Evolutionary conservation across 257 asterid species (phyloP).

Genomic region (Perilla frutescens): DNA sequence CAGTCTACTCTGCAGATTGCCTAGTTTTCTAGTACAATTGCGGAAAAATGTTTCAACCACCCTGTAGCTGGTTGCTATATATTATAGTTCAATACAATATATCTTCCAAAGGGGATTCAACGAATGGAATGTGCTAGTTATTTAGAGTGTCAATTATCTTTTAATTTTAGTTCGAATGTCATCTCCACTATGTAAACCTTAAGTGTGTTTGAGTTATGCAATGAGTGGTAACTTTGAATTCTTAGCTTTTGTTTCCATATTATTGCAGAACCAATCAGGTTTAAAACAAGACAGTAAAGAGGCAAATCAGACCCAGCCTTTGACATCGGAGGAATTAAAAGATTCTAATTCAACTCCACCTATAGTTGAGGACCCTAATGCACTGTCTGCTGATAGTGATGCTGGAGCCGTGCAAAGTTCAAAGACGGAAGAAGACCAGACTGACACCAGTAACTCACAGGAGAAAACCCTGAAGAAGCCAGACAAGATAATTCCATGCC

Average conservation of each 20-base stretch:
- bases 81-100: background rate
- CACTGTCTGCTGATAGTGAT: constrained; percentile 37
- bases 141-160: background rate
- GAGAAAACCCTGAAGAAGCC: constrained; percentile 53
- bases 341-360: constrained; percentile 37
- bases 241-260: background rate
- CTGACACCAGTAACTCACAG: constrained; percentile 36
- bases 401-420: constrained; percentile 36
- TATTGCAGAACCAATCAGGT: constrained; percentile 41
- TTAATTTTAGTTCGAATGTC: no score
- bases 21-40: constrained; percentile 2
- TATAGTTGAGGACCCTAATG: constrained; percentile 22
- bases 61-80: background rate
- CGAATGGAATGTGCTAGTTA: background rate
- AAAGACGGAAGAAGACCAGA: constrained; percentile 34
- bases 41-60: background rate
- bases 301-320: constrained; percentile 38
- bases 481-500: constrained; percentile 53
- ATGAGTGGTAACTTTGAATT: constrained; percentile 9
- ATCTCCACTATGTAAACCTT: no score
- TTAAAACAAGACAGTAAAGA: constrained; percentile 33
- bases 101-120: no score
- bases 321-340: constrained; percentile 40
- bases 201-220: background rate
- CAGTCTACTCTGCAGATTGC: background rate